Conservation (phyloP, 106 monocot species). For the Cymbidium sinense region DNA sequence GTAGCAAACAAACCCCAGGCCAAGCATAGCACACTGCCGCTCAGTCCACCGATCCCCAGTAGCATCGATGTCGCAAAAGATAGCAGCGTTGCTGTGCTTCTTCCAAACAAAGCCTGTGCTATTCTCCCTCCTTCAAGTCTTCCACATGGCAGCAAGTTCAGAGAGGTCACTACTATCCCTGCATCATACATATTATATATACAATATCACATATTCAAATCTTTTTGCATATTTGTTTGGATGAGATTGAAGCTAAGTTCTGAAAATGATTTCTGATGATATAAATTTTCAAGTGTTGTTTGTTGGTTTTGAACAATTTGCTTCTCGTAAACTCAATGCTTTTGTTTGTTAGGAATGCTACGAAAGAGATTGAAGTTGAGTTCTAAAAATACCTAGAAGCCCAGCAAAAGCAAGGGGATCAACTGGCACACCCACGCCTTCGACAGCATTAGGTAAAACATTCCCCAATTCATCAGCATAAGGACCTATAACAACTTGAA, state of each 20-base stretch:
- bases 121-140: constrained; percentile 86
- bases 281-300: too few relatives aligned
- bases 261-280: too few relatives aligned
- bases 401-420: constrained; percentile 95
- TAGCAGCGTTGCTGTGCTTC: constrained; percentile 45
- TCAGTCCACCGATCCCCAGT: constrained; percentile 64
- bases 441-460: constrained; percentile 84
- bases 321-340: too few relatives aligned
- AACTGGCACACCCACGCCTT: constrained; percentile 91
- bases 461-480: constrained; percentile 86
- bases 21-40: constrained; percentile 85
- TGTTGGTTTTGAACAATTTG: too few relatives aligned
- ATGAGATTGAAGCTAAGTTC: too few relatives aligned
- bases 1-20: constrained; percentile 85
- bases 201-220: too few relatives aligned
- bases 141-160: constrained; percentile 75
- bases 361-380: background rate
- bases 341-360: too few relatives aligned
- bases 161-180: constrained; percentile 84
- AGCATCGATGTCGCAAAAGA: constrained; percentile 64
- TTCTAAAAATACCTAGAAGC: constrained; percentile 51
- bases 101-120: constrained; percentile 73
- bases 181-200: background rate
- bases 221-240: too few relatives aligned
- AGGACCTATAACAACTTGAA: constrained; percentile 71